Conservation (phyloP, 1,139 yeast species). For the Starmera stellimalicola region DNA sequence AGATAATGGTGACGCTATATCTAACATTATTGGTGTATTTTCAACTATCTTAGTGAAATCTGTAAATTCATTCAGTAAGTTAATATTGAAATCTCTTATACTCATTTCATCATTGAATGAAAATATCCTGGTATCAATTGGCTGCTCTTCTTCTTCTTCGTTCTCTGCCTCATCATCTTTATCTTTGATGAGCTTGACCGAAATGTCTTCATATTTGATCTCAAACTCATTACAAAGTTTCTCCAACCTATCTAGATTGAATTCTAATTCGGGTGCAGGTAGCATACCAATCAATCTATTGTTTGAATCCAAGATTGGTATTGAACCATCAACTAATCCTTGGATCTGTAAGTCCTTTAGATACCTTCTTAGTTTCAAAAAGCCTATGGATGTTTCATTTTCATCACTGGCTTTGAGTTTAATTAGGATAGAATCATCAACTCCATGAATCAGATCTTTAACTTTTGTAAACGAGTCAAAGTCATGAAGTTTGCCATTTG, state of each 20-base stretch:
- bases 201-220: constrained; percentile 23
- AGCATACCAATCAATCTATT: constrained; percentile 36
- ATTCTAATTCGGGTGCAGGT: constrained; percentile 45
- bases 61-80: constrained; percentile 22
- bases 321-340: constrained; percentile 44
- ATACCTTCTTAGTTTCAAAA: constrained; percentile 26
- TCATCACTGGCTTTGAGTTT: constrained; percentile 22
- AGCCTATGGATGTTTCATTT: constrained; percentile 7
- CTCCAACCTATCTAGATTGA: constrained; percentile 37
- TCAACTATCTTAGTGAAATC: constrained; percentile 39
- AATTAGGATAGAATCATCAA: constrained; percentile 18
- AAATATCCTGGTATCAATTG: not conserved
- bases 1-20: constrained; percentile 40
- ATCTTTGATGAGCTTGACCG: constrained; percentile 24
- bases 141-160: not conserved
- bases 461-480: constrained; percentile 29
- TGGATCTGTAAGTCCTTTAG: constrained; percentile 29
- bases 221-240: constrained; percentile 24
- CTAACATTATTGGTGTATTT: constrained; percentile 39
- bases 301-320: constrained; percentile 33
- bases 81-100: constrained; percentile 2
- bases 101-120: constrained; percentile 1
- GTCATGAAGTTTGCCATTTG: constrained; percentile 26
- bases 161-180: constrained; percentile 2
- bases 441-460: constrained; percentile 32